These are phyloP conservation scores for Pachyrhizus erosus DNA, from an alignment of 306 rosid genomes.

Conservation along the genomic window DNA sequence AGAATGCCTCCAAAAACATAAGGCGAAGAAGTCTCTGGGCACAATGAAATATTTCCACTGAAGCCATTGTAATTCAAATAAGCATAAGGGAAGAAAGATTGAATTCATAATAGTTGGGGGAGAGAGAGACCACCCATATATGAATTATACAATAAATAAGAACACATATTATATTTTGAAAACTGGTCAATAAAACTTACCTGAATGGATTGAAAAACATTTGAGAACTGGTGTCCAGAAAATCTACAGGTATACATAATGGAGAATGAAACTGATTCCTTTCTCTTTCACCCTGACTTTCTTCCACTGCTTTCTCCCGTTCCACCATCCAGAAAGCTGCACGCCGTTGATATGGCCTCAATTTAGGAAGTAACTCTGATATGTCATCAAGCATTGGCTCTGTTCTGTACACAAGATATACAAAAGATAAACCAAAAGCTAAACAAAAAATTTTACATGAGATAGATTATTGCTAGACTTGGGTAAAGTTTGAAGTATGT, in stretches of 20 bases:
- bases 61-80: conserved; percentile 46
- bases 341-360: conserved; percentile 92
- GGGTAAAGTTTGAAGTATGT: background rate
- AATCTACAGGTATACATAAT: conserved; percentile 75
- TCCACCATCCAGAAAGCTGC: conserved; percentile 97
- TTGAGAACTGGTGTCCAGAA: conserved; percentile 64
- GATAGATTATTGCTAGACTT: conserved; percentile 6
- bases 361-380: conserved; percentile 81
- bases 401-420: conserved; percentile 57
- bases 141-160: conserved; percentile 36
- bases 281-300: conserved; percentile 55
- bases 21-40: conserved; percentile 62
- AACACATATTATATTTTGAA: conserved; percentile 15
- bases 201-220: conserved; percentile 96
- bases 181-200: conserved; percentile 50
- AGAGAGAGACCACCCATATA: conserved; percentile 24
- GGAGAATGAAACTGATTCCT: conserved; percentile 67
- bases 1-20: conserved; percentile 88
- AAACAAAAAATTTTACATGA: conserved; percentile 9
- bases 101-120: conserved; percentile 27
- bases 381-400: conserved; percentile 80
- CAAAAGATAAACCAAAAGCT: conserved; percentile 40
- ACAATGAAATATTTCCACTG: conserved; percentile 89
- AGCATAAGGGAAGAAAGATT: conserved; percentile 41
- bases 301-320: conserved; percentile 67